These are phyloP conservation scores for Sonneratia alba DNA, from an alignment of 345 rosid genomes.

Conservation along the genomic window DNA sequence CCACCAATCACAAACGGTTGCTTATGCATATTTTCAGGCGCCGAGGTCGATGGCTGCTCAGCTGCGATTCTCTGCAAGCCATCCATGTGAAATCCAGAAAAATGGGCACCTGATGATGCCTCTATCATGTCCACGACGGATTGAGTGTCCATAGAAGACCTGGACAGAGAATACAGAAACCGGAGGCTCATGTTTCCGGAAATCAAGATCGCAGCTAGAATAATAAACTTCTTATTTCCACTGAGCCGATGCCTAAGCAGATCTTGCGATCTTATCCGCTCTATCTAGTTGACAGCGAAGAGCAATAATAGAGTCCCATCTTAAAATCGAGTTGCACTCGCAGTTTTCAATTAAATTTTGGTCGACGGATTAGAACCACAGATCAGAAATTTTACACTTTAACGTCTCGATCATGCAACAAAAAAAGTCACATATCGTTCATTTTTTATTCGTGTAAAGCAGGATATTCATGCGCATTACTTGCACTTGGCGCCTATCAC, in stretches of 20 bases:
- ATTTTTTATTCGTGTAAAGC: not conserved
- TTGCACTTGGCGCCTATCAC: not conserved
- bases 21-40: constrained; percentile 40
- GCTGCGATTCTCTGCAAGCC: constrained; percentile 32
- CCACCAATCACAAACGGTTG: constrained; percentile 94
- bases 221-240: not conserved
- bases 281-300: not conserved
- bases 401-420: not conserved
- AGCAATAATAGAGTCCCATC: not conserved
- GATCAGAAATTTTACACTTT: not conserved
- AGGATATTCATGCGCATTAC: not conserved
- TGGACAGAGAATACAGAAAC: constrained; percentile 11
- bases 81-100: constrained; percentile 83
- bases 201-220: constrained; percentile 2
- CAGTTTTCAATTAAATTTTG: not conserved
- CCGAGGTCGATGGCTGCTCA: constrained; percentile 40
- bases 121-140: constrained; percentile 84
- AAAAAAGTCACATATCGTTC: not conserved
- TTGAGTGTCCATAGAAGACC: constrained; percentile 41
- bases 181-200: constrained; percentile 3
- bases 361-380: not conserved
- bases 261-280: not conserved
- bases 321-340: not conserved
- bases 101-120: constrained; percentile 76
- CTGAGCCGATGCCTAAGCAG: not conserved